A percentile compares a stretch with the other conserved stretches of the same genome.
Conservation (phyloP, 2,329 filamentous ascomycete species). For the Neopestalotiopsis sp. region DNA sequence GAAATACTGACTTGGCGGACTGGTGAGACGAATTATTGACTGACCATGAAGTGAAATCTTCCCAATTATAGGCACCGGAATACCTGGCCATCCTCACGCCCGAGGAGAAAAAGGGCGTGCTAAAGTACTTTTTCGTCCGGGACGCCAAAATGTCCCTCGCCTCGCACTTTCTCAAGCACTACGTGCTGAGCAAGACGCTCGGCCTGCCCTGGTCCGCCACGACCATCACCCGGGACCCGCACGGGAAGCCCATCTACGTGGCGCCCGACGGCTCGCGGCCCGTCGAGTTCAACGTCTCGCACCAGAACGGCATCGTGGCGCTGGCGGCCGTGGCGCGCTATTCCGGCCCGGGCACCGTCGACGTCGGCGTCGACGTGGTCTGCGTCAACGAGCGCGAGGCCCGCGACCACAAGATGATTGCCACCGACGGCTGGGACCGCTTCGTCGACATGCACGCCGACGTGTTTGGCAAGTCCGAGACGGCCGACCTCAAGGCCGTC, state of each 20-base stretch:
- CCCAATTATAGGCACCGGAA: conserved; percentile 35
- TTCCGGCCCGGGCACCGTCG: conserved; percentile 32
- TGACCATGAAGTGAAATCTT: background rate
- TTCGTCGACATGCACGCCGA: conserved; percentile 77
- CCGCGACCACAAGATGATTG: conserved; percentile 64
- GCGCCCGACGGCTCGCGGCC: conserved; percentile 53
- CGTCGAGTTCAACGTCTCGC: conserved; percentile 76
- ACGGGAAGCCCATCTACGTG: conserved; percentile 59
- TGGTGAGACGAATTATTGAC: background rate
- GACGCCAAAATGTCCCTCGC: conserved; percentile 78
- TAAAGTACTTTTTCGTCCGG: conserved; percentile 68
- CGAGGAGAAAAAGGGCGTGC: conserved; percentile 62
- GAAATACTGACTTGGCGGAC: no score
- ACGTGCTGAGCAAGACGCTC: conserved; percentile 65
- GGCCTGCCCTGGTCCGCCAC: conserved; percentile 66
- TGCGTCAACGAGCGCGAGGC: conserved; percentile 72
- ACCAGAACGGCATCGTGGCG: conserved; percentile 78
- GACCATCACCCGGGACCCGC: conserved; percentile 59
- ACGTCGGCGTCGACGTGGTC: conserved; percentile 78
- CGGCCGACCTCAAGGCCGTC: conserved; percentile 61
- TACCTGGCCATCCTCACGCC: conserved; percentile 57
- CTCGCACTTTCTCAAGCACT: conserved; percentile 76
- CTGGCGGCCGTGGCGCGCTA: conserved; percentile 60
- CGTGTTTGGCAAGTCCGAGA: conserved; percentile 70
- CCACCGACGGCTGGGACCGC: conserved; percentile 60